Conservation (phyloP, 2,329 filamentous ascomycete species). For the Cladophialophora bantiana region DNA sequence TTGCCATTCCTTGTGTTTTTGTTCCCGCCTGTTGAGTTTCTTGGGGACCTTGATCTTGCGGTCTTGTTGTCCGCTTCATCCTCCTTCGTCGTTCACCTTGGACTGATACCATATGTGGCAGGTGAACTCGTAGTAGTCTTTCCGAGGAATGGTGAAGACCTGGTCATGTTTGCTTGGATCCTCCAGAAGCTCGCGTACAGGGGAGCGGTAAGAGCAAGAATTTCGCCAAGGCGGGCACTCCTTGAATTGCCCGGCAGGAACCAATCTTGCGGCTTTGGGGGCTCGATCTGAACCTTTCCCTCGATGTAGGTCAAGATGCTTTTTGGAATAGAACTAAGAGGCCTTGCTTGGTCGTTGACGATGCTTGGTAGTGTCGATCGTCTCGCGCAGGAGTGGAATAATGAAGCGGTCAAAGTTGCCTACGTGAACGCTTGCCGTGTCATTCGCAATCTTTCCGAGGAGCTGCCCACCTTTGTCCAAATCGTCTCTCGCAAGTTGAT, state of each 20-base stretch:
- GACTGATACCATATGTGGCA: background rate
- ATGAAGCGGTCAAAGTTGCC: conserved; percentile 12
- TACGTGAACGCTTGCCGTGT: conserved; percentile 6
- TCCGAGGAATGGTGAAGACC: conserved; percentile 13
- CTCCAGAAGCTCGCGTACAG: conserved; percentile 16
- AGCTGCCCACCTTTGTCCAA: background rate
- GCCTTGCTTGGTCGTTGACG: conserved; percentile 3
- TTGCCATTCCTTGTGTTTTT: background rate
- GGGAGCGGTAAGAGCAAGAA: conserved; percentile 17
- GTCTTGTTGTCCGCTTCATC: background rate
- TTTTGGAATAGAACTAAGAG: background rate
- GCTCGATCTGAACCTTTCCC: background rate
- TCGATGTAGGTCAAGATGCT: background rate
- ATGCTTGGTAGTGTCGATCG: conserved; percentile 14
- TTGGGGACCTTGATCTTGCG: background rate
- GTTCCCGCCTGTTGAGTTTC: background rate
- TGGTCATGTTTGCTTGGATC: conserved; percentile 16
- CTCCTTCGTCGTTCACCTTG: background rate
- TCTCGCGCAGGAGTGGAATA: conserved; percentile 15
- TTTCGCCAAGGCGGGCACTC: too few species aligned
- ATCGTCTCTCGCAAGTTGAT: background rate
- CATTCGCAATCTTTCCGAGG: conserved; percentile 7
- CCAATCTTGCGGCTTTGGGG: background rate
- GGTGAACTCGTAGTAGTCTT: background rate
- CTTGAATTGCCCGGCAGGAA: too few species aligned